Base-by-base conservation (phyloP, 1,284 basidiomycete species). In the Apiotrichum akiyoshidainum region DNA sequence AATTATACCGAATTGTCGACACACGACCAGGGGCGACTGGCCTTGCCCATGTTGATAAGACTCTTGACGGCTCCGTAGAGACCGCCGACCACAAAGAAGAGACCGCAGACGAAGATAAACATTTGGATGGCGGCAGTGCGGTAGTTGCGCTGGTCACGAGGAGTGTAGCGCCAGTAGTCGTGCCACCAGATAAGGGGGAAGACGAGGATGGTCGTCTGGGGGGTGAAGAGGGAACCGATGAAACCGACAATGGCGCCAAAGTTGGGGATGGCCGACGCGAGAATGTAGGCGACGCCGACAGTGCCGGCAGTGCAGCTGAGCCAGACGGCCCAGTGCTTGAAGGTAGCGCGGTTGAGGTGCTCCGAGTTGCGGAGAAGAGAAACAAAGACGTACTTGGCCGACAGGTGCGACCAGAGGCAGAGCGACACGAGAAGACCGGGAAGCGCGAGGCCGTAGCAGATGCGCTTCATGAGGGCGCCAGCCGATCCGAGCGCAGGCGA, bases 281-380 rank as follows among this genome's bases (percentile, higher is more conserved):
- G 42, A 33, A 61, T 47, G 47, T 46, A 61, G 14, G 54, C 48
- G 10, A 60, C 26, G n/a, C 44, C 39, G 5, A 41, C n/a, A n/a
- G 35, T 39, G 26, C 50, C 51, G 37, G 49, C 13, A 17, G 81
- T 81, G 17, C 84, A 75, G 6, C 71, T 61, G 44, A 78, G 71
- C 85, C 86, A 87, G 6, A 78, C 73, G 14, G 72, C 61, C 83
- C 84, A 86, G 44, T 85, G 85, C 9, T 81, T 73, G 14, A 77
- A 8, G 0, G 84, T 86, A 60, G 85, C 83, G 13, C 75, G 78
- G 62, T 84, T 80, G 54, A 87, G 68, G 69, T 87, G 85, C 16
- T 72, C 72, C 11, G 82, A 80, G 60, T 80, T 78, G 12, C 84
- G 80, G 66, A 87, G 83, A 49, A 83, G 63, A 10, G 85, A 81